A percentile compares a stretch with the other conserved stretches of the same genome.
These are phyloP conservation scores for Mycena epipterygia DNA, from an alignment of 768 basidiomycete genomes.

Conservation along the genomic window DNA sequence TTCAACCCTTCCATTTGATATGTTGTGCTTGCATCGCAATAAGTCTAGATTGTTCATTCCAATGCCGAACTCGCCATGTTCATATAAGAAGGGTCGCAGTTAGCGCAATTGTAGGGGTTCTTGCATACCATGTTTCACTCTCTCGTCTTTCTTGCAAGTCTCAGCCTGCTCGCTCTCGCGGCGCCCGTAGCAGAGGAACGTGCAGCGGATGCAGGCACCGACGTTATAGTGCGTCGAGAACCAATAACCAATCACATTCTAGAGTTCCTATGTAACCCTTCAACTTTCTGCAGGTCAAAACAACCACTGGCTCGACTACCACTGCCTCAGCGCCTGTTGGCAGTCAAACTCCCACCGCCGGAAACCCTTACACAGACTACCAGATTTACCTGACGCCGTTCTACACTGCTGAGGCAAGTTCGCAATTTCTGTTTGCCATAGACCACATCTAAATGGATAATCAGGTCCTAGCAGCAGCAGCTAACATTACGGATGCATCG, in stretches of 20 bases:
- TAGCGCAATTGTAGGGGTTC: background rate
- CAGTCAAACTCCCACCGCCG: slow-evolving; percentile 56
- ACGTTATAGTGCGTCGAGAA: slow-evolving; percentile 14
- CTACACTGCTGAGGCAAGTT: slow-evolving; percentile 61
- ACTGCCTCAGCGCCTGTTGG: slow-evolving; percentile 46
- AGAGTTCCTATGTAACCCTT: too few relatives aligned
- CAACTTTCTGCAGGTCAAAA: slow-evolving; percentile 34
- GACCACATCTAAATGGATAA: background rate
- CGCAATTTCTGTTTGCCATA: background rate
- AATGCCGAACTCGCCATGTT: background rate
- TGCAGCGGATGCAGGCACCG: slow-evolving; percentile 11
- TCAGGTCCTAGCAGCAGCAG: slow-evolving; percentile 60
- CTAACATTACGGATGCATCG: slow-evolving; percentile 62
- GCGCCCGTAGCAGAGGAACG: slow-evolving; percentile 13
- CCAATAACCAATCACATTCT: too few relatives aligned
- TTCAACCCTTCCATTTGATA: too few relatives aligned
- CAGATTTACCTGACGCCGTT: slow-evolving; percentile 67
- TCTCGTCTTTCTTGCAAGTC: background rate
- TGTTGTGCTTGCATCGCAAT: too few relatives aligned
- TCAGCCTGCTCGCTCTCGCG: slow-evolving; percentile 4
- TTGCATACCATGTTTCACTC: slow-evolving; percentile 12
- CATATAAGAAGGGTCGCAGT: background rate
- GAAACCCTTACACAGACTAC: slow-evolving; percentile 68
- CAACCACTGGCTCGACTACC: slow-evolving; percentile 31
- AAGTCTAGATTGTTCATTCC: too few relatives aligned